Evolutionary conservation across 2,329 filamentous ascomycete genomes (phyloP).

Genomic region (Aspergillus luchuensis): DNA sequence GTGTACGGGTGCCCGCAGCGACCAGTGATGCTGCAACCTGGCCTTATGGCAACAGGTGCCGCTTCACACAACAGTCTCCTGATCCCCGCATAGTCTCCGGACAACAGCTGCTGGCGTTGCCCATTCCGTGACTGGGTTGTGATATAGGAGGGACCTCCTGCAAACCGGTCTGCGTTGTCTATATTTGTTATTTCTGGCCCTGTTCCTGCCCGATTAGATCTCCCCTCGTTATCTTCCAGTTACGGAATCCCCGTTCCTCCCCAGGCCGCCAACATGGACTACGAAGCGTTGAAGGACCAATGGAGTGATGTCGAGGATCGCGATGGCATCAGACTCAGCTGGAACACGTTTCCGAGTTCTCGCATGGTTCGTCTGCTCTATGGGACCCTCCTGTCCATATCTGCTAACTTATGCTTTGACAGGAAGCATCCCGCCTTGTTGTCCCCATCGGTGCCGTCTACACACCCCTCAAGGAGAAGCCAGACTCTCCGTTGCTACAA

Average conservation of each 20-base stretch:
- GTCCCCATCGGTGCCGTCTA: constrained; percentile 96
- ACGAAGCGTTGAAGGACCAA: constrained; percentile 89
- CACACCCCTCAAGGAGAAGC: constrained; percentile 93
- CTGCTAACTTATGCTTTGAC: constrained; percentile 32
- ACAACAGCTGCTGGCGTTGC: constrained; percentile 35
- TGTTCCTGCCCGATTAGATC: constrained; percentile 19
- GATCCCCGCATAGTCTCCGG: constrained; percentile 32
- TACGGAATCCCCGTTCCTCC: constrained; percentile 26
- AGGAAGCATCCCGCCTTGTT: constrained; percentile 92
- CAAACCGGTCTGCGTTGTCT: constrained; percentile 25
- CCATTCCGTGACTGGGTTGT: constrained; percentile 35
- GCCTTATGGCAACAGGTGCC: constrained; percentile 41
- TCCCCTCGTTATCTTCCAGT: constrained; percentile 29
- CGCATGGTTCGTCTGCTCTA: constrained; percentile 71
- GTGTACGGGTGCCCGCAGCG: constrained; percentile 36
- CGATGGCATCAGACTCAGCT: constrained; percentile 93
- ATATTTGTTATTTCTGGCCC: constrained; percentile 20
- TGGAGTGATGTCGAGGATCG: constrained; percentile 96
- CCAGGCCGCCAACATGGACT: constrained; percentile 68
- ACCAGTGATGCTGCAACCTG: constrained; percentile 49
- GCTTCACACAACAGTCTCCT: constrained; percentile 41
- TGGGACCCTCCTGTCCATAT: constrained; percentile 9
- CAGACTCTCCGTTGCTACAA: constrained; percentile 79
- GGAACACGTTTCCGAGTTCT: constrained; percentile 98
- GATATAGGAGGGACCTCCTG: constrained; percentile 28